Evolutionary conservation across 1,139 yeast species (phyloP).

Genomic region (Hanseniaspora uvarum): DNA sequence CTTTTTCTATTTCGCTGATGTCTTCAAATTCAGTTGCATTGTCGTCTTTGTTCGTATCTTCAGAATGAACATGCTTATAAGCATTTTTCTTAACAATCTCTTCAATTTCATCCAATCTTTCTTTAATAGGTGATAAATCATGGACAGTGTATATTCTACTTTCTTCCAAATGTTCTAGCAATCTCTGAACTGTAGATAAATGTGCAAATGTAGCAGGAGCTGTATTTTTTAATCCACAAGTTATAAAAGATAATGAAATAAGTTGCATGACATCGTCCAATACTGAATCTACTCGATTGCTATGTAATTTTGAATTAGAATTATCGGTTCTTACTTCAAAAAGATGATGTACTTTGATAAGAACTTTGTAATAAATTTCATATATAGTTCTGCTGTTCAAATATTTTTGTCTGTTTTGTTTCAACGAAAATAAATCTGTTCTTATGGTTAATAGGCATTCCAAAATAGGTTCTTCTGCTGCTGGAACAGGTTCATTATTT

Average conservation of each 20-base stretch:
- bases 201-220: conserved; percentile 94
- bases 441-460: conserved; percentile 43
- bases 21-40: conserved; percentile 19
- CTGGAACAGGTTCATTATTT: conserved; percentile 34
- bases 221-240: conserved; percentile 79
- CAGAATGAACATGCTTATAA: conserved; percentile 23
- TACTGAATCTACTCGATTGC: conserved; percentile 53
- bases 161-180: conserved; percentile 71
- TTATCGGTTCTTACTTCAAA: conserved; percentile 38
- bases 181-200: conserved; percentile 68
- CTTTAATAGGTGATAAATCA: conserved; percentile 67
- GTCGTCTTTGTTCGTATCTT: conserved; percentile 14
- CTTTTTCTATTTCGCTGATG: conserved; percentile 21
- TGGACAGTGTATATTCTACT: conserved; percentile 72
- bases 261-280: conserved; percentile 84
- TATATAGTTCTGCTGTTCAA: conserved; percentile 56
- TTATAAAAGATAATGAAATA: conserved; percentile 70
- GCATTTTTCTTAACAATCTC: conserved; percentile 45
- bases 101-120: conserved; percentile 57
- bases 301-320: conserved; percentile 19
- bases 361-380: conserved; percentile 44
- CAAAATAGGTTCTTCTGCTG: conserved; percentile 43
- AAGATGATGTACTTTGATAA: conserved; percentile 43
- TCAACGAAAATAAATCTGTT: conserved; percentile 43
- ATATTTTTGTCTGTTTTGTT: conserved; percentile 54